Evolutionary conservation across 2,329 filamentous ascomycete species (phyloP).

Genomic region (Nigrograna mackinnonii): DNA sequence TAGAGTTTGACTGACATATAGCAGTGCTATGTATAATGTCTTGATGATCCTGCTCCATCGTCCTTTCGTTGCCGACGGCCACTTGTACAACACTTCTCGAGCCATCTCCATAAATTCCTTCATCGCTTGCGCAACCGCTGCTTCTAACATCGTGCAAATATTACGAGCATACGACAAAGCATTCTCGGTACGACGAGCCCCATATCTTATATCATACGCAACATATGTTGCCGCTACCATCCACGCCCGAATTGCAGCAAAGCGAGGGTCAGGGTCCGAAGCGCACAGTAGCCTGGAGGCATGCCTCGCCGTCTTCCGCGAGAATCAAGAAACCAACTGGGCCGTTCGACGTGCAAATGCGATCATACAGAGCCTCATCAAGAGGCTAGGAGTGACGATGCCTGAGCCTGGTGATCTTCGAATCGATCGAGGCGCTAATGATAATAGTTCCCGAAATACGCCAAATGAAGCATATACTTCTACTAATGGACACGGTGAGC

Average conservation of each 20-base stretch:
- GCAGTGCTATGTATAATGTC: constrained; percentile 52
- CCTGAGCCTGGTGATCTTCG: constrained; percentile 17
- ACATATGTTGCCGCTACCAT: constrained; percentile 60
- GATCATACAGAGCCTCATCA: constrained; percentile 52
- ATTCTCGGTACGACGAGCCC: constrained; percentile 52
- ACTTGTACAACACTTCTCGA: constrained; percentile 47
- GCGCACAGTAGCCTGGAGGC: constrained; percentile 40
- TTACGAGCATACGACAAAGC: constrained; percentile 49
- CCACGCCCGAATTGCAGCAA: constrained; percentile 54
- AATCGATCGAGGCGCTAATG: constrained; percentile 14
- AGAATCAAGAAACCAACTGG: constrained; percentile 56
- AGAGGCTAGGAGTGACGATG: constrained; percentile 40
- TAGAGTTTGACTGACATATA: neutral
- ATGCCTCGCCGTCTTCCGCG: constrained; percentile 52
- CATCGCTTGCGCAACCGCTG: constrained; percentile 51
- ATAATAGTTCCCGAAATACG: neutral
- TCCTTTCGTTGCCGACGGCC: constrained; percentile 56
- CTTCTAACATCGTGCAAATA: constrained; percentile 49
- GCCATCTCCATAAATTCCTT: constrained; percentile 49
- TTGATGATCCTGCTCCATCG: constrained; percentile 58
- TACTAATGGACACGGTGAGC: constrained; percentile 14
- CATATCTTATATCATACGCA: constrained; percentile 60
- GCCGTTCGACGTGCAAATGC: constrained; percentile 51
- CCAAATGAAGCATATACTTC: constrained; percentile 10
- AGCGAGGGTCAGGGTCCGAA: constrained; percentile 44